phyloP scores from a whole-genome alignment of 2,329 filamentous ascomycete species.

The Cladosporium sp. region DNA sequence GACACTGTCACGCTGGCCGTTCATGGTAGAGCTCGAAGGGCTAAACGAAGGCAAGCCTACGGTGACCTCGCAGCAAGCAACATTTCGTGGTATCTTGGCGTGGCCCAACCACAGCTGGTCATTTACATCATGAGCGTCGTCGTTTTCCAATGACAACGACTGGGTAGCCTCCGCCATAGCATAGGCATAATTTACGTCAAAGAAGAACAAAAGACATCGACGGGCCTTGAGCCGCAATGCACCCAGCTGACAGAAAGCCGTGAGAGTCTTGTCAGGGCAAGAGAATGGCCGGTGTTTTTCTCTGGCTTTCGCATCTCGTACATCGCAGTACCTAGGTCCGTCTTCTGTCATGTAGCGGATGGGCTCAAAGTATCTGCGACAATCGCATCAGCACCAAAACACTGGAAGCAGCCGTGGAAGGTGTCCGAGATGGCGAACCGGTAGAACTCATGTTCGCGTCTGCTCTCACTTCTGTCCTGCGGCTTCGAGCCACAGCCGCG shows the following conservation, averaged over 20 bases:
- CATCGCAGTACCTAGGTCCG: conserved; percentile 24
- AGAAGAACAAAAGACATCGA: conserved; percentile 51
- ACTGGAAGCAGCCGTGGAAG: not conserved
- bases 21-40: conserved; percentile 14
- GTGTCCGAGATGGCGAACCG: conserved; percentile 7
- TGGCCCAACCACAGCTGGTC: conserved; percentile 29
- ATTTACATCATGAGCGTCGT: conserved; percentile 20
- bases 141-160: conserved; percentile 38
- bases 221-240: conserved; percentile 46
- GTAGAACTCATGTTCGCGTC: conserved; percentile 30
- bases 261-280: conserved; percentile 37
- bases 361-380: conserved; percentile 24
- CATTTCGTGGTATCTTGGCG: conserved; percentile 24
- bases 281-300: conserved; percentile 24
- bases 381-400: not conserved
- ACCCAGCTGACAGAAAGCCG: conserved; percentile 49
- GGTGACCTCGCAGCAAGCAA: conserved; percentile 29
- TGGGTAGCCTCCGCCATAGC: conserved; percentile 52
- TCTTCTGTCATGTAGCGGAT: conserved; percentile 24
- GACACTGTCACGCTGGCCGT: conserved; percentile 6
- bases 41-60: conserved; percentile 21
- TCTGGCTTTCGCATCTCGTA: conserved; percentile 21
- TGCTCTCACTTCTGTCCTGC: conserved; percentile 17
- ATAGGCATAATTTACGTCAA: conserved; percentile 48
- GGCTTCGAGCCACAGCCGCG: not conserved